Evolutionary conservation across 352 stramenopile genomes (phyloP).

Genomic region (Hyaloperonospora brassicae): DNA sequence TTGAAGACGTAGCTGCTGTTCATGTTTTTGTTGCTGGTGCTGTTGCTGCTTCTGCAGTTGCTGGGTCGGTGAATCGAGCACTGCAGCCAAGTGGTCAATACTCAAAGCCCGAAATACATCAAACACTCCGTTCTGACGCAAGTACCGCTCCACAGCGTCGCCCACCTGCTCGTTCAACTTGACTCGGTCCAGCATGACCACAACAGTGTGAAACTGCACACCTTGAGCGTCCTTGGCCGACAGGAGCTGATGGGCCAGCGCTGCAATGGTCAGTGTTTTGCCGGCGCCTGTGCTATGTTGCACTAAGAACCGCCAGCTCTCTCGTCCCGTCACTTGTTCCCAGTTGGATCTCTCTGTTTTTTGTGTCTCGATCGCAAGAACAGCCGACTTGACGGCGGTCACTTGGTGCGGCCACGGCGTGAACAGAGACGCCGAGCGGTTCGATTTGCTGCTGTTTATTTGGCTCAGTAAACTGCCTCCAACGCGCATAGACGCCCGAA

Average conservation of each 20-base stretch:
- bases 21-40: too few relatives aligned
- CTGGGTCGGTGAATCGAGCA: slow-evolving; percentile 26
- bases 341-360: slow-evolving; percentile 12
- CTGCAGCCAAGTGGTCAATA: slow-evolving; percentile 56
- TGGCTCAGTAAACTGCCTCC: slow-evolving; percentile 30
- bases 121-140: slow-evolving; percentile 64
- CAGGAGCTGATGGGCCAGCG: slow-evolving; percentile 59
- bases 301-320: slow-evolving; percentile 43
- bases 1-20: slow-evolving; percentile 26
- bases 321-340: slow-evolving; percentile 17
- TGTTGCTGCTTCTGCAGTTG: slow-evolving; percentile 7
- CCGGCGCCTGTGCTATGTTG: slow-evolving; percentile 79
- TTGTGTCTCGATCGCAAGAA: slow-evolving; percentile 33
- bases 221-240: slow-evolving; percentile 34
- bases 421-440: slow-evolving; percentile 12
- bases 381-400: slow-evolving; percentile 43
- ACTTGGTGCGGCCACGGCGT: slow-evolving; percentile 63
- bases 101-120: slow-evolving; percentile 66
- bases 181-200: slow-evolving; percentile 75
- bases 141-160: slow-evolving; percentile 53
- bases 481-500: slow-evolving; percentile 52
- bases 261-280: slow-evolving; percentile 75
- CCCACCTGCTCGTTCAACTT: slow-evolving; percentile 79
- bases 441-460: slow-evolving; percentile 12
- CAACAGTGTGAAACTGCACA: slow-evolving; percentile 61